Percentiles rank a stretch among this genome's conserved stretches.
phyloP scores from a whole-genome alignment of 163 green algal species.

The Prototheca wickerhamii region DNA sequence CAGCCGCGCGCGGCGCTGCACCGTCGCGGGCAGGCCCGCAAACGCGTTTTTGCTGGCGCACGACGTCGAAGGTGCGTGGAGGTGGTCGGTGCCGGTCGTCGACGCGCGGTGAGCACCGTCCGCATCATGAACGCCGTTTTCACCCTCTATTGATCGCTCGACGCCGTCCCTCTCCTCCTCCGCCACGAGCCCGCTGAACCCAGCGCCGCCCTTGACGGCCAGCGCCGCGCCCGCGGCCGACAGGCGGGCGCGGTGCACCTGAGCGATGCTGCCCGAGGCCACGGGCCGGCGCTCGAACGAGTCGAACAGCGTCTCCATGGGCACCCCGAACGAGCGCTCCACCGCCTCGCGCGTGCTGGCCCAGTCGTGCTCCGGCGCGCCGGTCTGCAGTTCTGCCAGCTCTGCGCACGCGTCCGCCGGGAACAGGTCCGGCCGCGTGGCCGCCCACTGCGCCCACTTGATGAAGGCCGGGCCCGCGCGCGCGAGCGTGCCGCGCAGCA shows the following conservation, averaged over 20 bases:
- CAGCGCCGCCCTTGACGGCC: constrained; percentile 14
- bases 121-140: too few species aligned
- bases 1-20: background rate
- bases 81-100: too few species aligned
- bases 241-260: constrained; percentile 65
- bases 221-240: constrained; percentile 12
- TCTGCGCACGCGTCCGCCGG: constrained; percentile 64
- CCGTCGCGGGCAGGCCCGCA: too few species aligned
- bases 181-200: constrained; percentile 5
- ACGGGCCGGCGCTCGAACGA: constrained; percentile 74
- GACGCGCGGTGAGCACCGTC: too few species aligned
- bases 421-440: constrained; percentile 86
- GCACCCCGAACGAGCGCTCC: constrained; percentile 38
- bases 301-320: constrained; percentile 68
- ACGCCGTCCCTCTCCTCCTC: too few species aligned
- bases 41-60: too few species aligned
- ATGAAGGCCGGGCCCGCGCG: constrained; percentile 76
- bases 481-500: constrained; percentile 70
- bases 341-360: constrained; percentile 30
- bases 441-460: constrained; percentile 96
- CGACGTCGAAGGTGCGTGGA: too few species aligned
- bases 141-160: too few species aligned
- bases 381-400: constrained; percentile 73
- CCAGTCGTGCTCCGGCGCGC: constrained; percentile 56
- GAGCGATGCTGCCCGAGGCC: constrained; percentile 83